Percentiles rank a stretch among this genome's conserved stretches.
phyloP scores from a whole-genome alignment of 805 yeast species.

The Cyberlindnera mississippiensis region DNA sequence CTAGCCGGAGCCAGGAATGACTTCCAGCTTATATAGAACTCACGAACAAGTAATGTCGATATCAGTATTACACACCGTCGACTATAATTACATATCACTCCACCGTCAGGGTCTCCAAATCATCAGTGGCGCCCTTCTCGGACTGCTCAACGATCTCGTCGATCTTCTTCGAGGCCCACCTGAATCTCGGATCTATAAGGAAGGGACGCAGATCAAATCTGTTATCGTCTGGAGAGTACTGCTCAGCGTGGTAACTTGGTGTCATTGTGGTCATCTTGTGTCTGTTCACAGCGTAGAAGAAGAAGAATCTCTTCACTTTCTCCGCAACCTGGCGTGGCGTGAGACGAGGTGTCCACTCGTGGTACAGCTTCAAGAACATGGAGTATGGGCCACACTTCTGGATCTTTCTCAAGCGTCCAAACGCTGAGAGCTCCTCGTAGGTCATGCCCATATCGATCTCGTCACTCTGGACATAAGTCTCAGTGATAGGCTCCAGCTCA shows the following conservation, averaged over 20 bases:
- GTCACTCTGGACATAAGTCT: conserved; percentile 89
- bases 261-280: conserved; percentile 98
- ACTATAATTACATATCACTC: no score
- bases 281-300: conserved; percentile 90
- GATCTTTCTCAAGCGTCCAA: conserved; percentile 88
- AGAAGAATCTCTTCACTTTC: conserved; percentile 89
- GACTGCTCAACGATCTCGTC: conserved; percentile 68
- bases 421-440: conserved; percentile 85
- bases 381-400: conserved; percentile 96
- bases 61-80: no score
- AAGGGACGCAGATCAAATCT: conserved; percentile 96
- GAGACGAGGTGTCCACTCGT: conserved; percentile 85
- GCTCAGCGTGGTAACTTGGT: conserved; percentile 97
- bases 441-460: conserved; percentile 99
- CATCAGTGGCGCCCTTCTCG: conserved; percentile 35
- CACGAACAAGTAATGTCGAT: no score
- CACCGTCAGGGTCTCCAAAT: conserved; percentile 40
- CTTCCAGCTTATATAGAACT: no score
- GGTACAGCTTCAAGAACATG: conserved; percentile 85
- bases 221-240: conserved; percentile 96
- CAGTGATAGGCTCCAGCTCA: conserved; percentile 94
- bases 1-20: no score
- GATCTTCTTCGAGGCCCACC: conserved; percentile 87
- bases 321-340: conserved; percentile 84
- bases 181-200: conserved; percentile 81